These are phyloP conservation scores for Hericium alpestre DNA, from an alignment of 768 basidiomycete species.

Conservation along the genomic window DNA sequence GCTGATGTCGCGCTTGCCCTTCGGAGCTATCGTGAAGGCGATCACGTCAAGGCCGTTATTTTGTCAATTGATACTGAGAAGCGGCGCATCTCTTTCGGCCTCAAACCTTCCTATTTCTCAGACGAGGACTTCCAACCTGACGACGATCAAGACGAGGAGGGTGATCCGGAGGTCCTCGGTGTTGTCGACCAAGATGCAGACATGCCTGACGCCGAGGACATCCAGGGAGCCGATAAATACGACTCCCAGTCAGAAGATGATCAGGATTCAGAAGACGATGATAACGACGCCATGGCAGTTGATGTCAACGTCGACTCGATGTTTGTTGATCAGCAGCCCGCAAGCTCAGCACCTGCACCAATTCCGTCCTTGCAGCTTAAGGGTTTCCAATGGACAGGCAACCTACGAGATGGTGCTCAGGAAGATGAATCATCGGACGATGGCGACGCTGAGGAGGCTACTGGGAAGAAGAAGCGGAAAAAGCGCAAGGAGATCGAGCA, in stretches of 20 bases:
- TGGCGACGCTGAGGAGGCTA: conserved; percentile 33
- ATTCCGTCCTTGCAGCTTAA: conserved; percentile 38
- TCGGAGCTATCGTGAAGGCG: conserved; percentile 75
- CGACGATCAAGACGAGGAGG: conserved; percentile 21
- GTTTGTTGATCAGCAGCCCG: not conserved
- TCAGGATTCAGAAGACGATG: conserved; percentile 2
- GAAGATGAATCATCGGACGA: conserved; percentile 38
- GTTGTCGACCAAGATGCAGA: conserved; percentile 20
- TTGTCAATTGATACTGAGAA: conserved; percentile 64
- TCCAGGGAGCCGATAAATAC: conserved; percentile 2
- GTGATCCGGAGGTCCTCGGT: conserved; percentile 20
- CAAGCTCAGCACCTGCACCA: not conserved
- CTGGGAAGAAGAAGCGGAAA: conserved; percentile 53
- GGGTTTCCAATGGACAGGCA: conserved; percentile 66
- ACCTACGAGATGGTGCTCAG: conserved; percentile 25
- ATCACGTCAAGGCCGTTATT: conserved; percentile 73
- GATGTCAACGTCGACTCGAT: conserved; percentile 25
- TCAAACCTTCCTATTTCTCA: conserved; percentile 82
- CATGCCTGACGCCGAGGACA: conserved; percentile 18
- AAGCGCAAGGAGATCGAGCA: conserved; percentile 64
- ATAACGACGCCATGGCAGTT: conserved; percentile 29
- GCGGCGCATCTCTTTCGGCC: conserved; percentile 67
- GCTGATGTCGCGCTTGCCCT: conserved; percentile 73
- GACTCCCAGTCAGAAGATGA: conserved; percentile 10
- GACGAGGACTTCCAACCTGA: conserved; percentile 47